Base-by-base conservation (phyloP, 2,329 filamentous ascomycete species). In the Colletotrichum theobromicola region DNA sequence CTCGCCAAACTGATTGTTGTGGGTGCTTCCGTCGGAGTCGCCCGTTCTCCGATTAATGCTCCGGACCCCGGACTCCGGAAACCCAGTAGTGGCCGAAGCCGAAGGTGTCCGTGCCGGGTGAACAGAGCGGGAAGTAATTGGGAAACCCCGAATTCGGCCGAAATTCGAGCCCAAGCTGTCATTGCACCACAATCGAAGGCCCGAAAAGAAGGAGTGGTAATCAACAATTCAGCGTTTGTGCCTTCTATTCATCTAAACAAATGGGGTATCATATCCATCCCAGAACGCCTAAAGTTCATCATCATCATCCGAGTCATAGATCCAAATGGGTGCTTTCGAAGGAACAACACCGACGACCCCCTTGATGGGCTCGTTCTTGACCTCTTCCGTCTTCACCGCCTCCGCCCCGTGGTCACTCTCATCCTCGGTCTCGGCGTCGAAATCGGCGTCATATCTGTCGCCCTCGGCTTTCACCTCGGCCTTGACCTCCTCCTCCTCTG, bases 221-320 rank as follows among this genome's bases (percentile, higher is more conserved):
- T 50, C 42, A 13, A 24, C 0, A 50, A 21, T 0, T 21, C 42
- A 13, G 24, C 6, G 42, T 21, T 21, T 13, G 0, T 50, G 7
- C 12, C n/a, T n/a, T 21, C n/a, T 7, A 50, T 13, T 21, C 55
- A 28, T 32, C 12, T 21, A 35, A 62, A 34, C 35, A 50, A 30
- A 8, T 2, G 34, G 72, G 72, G 66, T 68, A 68, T 68, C 66
- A 32, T 67, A 42, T 72, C 68, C 64, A 24, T 61, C 30, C 37
- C 62, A 35, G 15, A 72, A 71, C 67, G 62, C 71, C 61, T 81
- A 85, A 70, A 84, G 78, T 71, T 85, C 83, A 55, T 85, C 83
- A 16, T 84, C 83, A 15, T 84, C 83, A 30, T 85, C 83, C 13
- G 83, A 81, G 32, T 85, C 84, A 6, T 81, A 80, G 7, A 86